These are phyloP conservation scores for Alternaria rosae DNA, from an alignment of 2,329 filamentous ascomycete genomes.

Conservation along the genomic window DNA sequence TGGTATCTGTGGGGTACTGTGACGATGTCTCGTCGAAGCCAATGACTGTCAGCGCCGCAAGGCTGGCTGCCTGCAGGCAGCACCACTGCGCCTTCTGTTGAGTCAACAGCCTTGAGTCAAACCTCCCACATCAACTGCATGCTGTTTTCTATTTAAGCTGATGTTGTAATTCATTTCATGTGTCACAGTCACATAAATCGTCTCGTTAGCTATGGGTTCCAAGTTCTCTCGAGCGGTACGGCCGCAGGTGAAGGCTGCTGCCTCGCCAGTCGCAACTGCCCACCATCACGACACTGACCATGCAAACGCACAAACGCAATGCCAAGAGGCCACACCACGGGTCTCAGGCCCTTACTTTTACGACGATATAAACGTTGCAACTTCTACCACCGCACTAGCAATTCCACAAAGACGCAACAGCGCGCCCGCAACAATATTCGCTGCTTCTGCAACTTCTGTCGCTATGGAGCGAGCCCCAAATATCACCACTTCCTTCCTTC, in stretches of 20 bases:
- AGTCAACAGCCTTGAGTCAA: slow-evolving; percentile 37
- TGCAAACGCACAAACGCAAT: slow-evolving; percentile 12
- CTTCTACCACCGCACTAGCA: background rate
- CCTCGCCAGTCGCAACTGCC: slow-evolving; percentile 21
- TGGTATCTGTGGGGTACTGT: slow-evolving; percentile 7
- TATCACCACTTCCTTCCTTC: slow-evolving; percentile 2
- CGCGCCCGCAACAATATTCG: slow-evolving; percentile 8
- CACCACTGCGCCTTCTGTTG: slow-evolving; percentile 27
- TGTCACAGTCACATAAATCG: background rate
- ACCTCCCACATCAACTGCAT: background rate
- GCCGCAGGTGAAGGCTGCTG: slow-evolving; percentile 25
- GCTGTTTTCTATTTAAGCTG: slow-evolving; percentile 6
- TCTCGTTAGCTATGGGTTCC: slow-evolving; percentile 35
- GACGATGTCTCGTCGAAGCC: slow-evolving; percentile 11
- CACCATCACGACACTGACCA: slow-evolving; percentile 17
- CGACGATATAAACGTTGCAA: slow-evolving; percentile 19
- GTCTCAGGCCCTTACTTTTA: background rate
- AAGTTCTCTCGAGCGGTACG: slow-evolving; percentile 33
- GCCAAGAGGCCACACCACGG: slow-evolving; percentile 18
- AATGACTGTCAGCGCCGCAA: slow-evolving; percentile 25
- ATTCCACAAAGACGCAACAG: slow-evolving; percentile 22
- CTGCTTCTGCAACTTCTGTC: background rate
- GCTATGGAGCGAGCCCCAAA: background rate
- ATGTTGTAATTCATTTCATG: background rate
- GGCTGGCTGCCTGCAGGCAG: slow-evolving; percentile 44